Percentiles rank a stretch among this genome's conserved stretches.
phyloP scores from a whole-genome alignment of 2,329 filamentous ascomycete genomes.

The Pleomassaria siparia region DNA sequence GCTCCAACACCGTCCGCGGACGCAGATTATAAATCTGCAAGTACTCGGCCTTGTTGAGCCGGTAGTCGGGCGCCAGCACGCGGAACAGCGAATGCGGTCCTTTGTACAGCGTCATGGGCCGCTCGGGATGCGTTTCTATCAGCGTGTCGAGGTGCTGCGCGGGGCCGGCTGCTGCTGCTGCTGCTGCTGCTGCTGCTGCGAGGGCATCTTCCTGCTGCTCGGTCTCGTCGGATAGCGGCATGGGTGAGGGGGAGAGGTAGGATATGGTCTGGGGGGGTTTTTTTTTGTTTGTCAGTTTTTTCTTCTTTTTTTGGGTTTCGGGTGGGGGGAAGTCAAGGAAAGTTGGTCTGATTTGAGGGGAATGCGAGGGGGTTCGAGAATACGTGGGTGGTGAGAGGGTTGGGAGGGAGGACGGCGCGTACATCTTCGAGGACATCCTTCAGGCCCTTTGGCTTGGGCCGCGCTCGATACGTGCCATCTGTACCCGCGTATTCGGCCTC shows the following conservation, averaged over 20 bases:
- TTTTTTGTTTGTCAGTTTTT: no score
- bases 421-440: slow-evolving; percentile 66
- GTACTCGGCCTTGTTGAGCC: slow-evolving; percentile 42
- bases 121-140: slow-evolving; percentile 16
- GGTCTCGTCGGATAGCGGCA: not conserved
- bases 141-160: slow-evolving; percentile 14
- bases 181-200: no score
- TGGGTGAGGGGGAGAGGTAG: not conserved
- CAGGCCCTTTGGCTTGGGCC: slow-evolving; percentile 55
- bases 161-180: no score
- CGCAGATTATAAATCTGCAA: slow-evolving; percentile 42
- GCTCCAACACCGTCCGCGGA: slow-evolving; percentile 31
- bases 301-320: no score
- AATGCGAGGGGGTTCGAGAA: not conserved
- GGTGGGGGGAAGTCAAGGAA: no score
- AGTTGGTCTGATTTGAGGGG: not conserved
- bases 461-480: slow-evolving; percentile 28
- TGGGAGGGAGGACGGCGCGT: slow-evolving; percentile 9
- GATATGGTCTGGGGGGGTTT: not conserved
- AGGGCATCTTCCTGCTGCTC: no score
- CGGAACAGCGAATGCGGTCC: slow-evolving; percentile 35
- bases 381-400: not conserved
- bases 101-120: slow-evolving; percentile 39
- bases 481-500: slow-evolving; percentile 36
- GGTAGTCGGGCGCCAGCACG: slow-evolving; percentile 30